Conservation (phyloP, 192 early-diverging fungal species). For the Backusella circina region DNA sequence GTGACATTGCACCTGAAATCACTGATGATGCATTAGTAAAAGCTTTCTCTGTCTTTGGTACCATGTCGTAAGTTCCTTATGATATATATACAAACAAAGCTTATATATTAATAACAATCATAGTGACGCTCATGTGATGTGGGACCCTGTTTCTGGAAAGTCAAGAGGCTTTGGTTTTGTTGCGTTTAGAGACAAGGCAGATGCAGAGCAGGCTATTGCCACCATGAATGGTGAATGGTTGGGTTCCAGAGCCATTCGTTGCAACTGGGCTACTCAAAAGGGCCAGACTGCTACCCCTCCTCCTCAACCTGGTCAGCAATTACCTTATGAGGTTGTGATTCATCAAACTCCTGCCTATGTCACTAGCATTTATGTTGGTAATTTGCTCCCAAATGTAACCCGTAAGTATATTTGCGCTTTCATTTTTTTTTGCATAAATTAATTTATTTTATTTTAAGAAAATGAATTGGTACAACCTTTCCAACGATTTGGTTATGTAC, state of each 20-base stretch:
- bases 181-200: conserved; percentile 80
- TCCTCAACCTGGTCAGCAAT: conserved; percentile 41
- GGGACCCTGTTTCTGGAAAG: conserved; percentile 85
- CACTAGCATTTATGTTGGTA: conserved; percentile 89
- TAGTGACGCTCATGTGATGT: conserved; percentile 92
- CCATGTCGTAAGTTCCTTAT: conserved; percentile 62
- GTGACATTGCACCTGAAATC: conserved; percentile 89
- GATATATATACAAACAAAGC: background rate
- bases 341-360: conserved; percentile 78
- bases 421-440: conserved; percentile 13
- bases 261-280: conserved; percentile 95
- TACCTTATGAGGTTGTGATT: conserved; percentile 68
- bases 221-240: conserved; percentile 90
- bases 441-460: conserved; percentile 36
- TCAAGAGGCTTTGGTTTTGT: conserved; percentile 93
- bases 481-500: conserved; percentile 72
- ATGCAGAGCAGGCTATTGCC: conserved; percentile 83
- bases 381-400: conserved; percentile 75
- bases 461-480: conserved; percentile 71
- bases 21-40: conserved; percentile 76
- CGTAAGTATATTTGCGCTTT: conserved; percentile 50
- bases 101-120: conserved; percentile 1
- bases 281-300: conserved; percentile 39
- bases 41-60: conserved; percentile 72
- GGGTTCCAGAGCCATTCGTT: conserved; percentile 81